Conservation (phyloP, 1,284 basidiomycete species). For the Ceratobasidium sp. region DNA sequence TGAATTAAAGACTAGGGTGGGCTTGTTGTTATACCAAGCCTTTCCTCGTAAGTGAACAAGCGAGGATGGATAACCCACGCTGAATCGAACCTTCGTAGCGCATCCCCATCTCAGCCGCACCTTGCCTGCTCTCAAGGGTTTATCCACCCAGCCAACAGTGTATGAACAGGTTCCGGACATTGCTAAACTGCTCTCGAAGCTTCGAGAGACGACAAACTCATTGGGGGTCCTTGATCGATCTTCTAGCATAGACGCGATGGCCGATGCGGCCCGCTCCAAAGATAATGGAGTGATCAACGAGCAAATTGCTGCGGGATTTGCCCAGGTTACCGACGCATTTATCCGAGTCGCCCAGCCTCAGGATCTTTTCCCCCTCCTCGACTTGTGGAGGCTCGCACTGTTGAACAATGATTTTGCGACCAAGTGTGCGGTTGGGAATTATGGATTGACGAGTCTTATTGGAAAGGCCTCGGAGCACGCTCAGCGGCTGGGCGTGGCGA, state of each 20-base stretch:
- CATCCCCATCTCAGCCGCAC: conserved; percentile 75
- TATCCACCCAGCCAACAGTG: conserved; percentile 78
- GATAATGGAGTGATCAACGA: neutral
- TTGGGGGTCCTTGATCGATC: neutral
- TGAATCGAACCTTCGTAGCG: conserved; percentile 54
- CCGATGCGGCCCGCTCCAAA: neutral
- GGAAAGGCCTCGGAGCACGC: conserved; percentile 55
- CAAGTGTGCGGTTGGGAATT: conserved; percentile 53
- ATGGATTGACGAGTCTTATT: conserved; percentile 22
- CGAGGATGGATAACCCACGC: neutral
- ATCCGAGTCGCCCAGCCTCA: conserved; percentile 58
- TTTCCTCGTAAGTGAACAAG: conserved; percentile 68
- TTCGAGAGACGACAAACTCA: conserved; percentile 1
- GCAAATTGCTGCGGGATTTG: neutral
- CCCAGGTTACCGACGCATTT: conserved; percentile 55
- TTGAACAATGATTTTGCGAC: conserved; percentile 65
- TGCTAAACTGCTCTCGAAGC: conserved; percentile 9
- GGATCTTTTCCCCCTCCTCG: conserved; percentile 79
- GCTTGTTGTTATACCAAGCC: conserved; percentile 72
- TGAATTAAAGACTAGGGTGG: conserved; percentile 71
- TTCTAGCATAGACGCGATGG: neutral
- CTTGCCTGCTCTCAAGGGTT: conserved; percentile 64
- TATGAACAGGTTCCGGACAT: conserved; percentile 63
- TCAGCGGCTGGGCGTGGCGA: conserved; percentile 54
- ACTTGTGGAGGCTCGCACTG: conserved; percentile 82